Base-by-base conservation (phyloP, 345 rosid genomes). In the Acer saccharum region DNA sequence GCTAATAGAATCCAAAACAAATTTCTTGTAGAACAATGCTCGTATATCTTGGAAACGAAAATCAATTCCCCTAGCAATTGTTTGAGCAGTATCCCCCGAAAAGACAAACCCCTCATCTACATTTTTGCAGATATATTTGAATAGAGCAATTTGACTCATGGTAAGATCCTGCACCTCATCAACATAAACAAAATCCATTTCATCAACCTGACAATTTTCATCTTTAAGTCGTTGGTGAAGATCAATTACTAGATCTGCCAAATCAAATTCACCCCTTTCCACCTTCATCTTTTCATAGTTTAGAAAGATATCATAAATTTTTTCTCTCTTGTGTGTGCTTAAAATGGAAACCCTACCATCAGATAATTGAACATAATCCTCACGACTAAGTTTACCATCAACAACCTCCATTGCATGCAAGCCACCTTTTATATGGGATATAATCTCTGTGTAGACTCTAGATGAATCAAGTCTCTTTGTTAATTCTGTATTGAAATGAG, bases 121-220 rank as follows among this genome's bases (percentile, higher is more conserved):
- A 67, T 88, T 90, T 52, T 43, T 60, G 71, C 90, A 84, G 0
- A 87, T 67, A 54, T 84, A 76, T 32, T 84, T 85, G 79, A 88
- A 82, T 23, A 90, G 87, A 13, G 86, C 83, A 78, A 88, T 79
- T 66, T 90, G 91, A 14, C 89, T 84, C 87, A 84, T 80, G 17
- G 91, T 83, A 7, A 88, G 89, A 84, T 90, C 93, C 67, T 90
- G 93, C 58, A 90, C 93, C 72, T 90, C 90, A 72, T 90, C 93
- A 17, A 90, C 76, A 55, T 88, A 90, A 50, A 90, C 89, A 81
- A 84, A 90, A 68, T 87, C 79, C 80, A 90, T 77, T 7, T 48
- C 2, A 1, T 85, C 84, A 29, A 84, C 89, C 23, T n/a, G 65
- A 46, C 83, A 83, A 23, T 29, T 74, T 72, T 68, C 76, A 10